Conservation (phyloP, 2,329 filamentous ascomycete genomes). For the Trichoderma oligosporum region DNA sequence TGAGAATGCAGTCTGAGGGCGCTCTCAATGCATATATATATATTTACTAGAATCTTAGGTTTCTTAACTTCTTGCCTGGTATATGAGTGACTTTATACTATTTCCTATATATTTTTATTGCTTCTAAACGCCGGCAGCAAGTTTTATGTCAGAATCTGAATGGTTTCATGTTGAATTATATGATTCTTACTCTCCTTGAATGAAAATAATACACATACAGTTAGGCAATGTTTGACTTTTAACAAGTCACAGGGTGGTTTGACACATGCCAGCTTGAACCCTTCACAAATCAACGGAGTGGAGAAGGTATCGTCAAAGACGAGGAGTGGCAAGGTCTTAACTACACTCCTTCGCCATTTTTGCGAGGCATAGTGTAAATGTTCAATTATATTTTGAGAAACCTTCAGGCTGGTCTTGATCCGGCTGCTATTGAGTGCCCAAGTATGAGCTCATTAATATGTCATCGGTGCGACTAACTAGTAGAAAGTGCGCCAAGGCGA, state of each 20-base stretch:
- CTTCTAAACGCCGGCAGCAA: too few relatives aligned
- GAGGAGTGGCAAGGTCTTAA: conserved; percentile 19
- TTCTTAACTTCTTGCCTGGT: too few relatives aligned
- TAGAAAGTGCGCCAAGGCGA: not conserved
- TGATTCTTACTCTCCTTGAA: too few relatives aligned
- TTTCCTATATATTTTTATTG: too few relatives aligned
- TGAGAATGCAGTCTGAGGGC: too few relatives aligned
- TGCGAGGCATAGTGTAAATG: conserved; percentile 6
- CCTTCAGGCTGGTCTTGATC: conserved; percentile 7
- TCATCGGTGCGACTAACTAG: not conserved
- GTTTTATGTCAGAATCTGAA: too few relatives aligned
- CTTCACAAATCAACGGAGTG: conserved; percentile 22
- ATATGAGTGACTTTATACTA: too few relatives aligned
- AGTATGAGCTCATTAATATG: conserved; percentile 7
- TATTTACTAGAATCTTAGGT: too few relatives aligned
- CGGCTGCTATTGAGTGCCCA: not conserved
- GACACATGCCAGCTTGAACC: conserved; percentile 25
- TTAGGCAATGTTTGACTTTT: too few relatives aligned
- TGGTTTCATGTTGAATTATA: too few relatives aligned
- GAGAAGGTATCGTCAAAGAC: conserved; percentile 22
- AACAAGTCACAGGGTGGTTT: conserved; percentile 1
- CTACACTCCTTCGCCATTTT: not conserved
- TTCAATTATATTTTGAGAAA: conserved; percentile 11
- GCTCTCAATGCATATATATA: too few relatives aligned
- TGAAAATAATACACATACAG: too few relatives aligned